These are phyloP conservation scores for Kodamaea laetipori DNA, from an alignment of 805 yeast species.

Conservation along the genomic window DNA sequence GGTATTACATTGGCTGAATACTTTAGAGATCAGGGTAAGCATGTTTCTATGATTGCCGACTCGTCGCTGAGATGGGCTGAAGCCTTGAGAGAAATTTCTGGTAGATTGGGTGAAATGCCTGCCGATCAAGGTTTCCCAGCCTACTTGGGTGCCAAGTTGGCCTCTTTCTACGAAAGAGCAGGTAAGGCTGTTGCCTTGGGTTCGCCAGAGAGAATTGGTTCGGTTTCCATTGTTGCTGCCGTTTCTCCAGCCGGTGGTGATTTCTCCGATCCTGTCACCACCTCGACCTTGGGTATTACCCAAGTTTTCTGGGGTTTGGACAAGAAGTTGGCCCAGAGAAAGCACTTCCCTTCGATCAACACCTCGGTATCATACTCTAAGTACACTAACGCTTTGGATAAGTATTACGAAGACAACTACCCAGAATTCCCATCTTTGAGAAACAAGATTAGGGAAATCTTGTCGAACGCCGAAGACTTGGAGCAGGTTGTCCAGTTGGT, in stretches of 20 bases:
- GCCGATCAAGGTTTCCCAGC: constrained; percentile 99
- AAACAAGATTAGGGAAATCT: constrained; percentile 89
- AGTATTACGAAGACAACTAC: constrained; percentile 80
- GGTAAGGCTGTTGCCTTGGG: constrained; percentile 96
- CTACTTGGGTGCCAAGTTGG: constrained; percentile 96
- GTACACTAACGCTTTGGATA: constrained; percentile 84
- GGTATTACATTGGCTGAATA: constrained; percentile 99
- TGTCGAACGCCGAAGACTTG: constrained; percentile 95
- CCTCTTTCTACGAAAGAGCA: constrained; percentile 99
- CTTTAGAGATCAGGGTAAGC: constrained; percentile 99
- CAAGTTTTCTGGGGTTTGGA: constrained; percentile 99
- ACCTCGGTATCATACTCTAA: constrained; percentile 96
- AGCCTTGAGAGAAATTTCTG: constrained; percentile 98
- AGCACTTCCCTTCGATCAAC: constrained; percentile 98
- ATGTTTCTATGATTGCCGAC: constrained; percentile 99
- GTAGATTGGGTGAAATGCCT: constrained; percentile 99
- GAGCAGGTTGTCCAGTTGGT: constrained; percentile 99
- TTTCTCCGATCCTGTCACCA: constrained; percentile 99
- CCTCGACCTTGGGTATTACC: constrained; percentile 98
- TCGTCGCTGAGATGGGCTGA: constrained; percentile 99
- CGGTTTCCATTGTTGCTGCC: constrained; percentile 99
- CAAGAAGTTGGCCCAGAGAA: constrained; percentile 98
- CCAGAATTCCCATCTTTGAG: constrained; percentile 92
- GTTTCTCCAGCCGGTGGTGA: constrained; percentile 99
- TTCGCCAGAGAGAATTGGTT: constrained; percentile 93